Conservation (phyloP, 257 asterid genomes). For the Misopates orontium region DNA sequence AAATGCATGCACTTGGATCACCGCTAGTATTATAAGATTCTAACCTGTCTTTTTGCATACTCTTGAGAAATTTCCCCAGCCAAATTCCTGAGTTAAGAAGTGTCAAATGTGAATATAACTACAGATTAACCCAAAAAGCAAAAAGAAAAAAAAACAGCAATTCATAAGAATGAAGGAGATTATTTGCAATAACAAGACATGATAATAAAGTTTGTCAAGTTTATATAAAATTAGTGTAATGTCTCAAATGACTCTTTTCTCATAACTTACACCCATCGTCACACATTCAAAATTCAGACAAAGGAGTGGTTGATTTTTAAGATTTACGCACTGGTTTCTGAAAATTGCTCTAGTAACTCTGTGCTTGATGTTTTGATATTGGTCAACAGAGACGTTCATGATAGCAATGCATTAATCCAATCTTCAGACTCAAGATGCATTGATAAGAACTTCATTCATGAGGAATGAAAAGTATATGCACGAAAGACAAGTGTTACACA, state of each 20-base stretch:
- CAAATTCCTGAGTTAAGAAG: slow-evolving; percentile 61
- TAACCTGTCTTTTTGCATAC: slow-evolving; percentile 77
- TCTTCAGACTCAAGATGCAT: slow-evolving; percentile 7
- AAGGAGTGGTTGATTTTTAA: background rate
- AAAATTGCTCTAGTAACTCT: background rate
- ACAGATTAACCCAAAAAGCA: slow-evolving; percentile 13
- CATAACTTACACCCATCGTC: no score
- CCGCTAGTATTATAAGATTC: slow-evolving; percentile 16
- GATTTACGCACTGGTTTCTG: background rate
- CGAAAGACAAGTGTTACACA: background rate
- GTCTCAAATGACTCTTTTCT: no score
- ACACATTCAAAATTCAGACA: background rate
- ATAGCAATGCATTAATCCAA: background rate
- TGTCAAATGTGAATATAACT: background rate
- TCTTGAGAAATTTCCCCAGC: slow-evolving; percentile 93
- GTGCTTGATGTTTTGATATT: background rate
- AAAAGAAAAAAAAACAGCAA: background rate
- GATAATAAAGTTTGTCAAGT: background rate
- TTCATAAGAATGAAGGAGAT: background rate
- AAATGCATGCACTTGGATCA: slow-evolving; percentile 15
- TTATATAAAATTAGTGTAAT: background rate
- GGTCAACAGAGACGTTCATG: slow-evolving; percentile 1
- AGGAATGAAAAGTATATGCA: slow-evolving; percentile 6
- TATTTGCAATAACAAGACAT: background rate
- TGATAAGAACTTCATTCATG: background rate